These are phyloP conservation scores for Pestalotiopsis fici DNA, from an alignment of 2,329 filamentous ascomycete species.

Conservation along the genomic window DNA sequence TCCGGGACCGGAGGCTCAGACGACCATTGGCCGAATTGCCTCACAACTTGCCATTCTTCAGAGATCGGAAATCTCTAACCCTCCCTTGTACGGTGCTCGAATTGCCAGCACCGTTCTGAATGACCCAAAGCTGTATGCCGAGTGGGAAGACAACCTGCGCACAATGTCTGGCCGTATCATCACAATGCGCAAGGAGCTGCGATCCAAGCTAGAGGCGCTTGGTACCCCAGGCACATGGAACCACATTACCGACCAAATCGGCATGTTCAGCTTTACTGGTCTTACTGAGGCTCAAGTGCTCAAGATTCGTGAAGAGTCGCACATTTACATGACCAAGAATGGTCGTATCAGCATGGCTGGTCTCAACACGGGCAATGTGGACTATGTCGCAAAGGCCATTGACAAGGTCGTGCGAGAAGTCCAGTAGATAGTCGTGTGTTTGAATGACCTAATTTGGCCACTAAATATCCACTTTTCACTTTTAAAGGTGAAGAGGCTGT, in stretches of 20 bases:
- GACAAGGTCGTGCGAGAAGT: slow-evolving; percentile 75
- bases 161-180: slow-evolving; percentile 97
- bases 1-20: slow-evolving; percentile 66
- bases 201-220: slow-evolving; percentile 78
- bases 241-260: slow-evolving; percentile 97
- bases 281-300: slow-evolving; percentile 73
- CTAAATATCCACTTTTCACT: not conserved
- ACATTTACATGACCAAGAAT: slow-evolving; percentile 96
- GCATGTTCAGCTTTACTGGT: slow-evolving; percentile 97
- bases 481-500: not conserved
- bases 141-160: slow-evolving; percentile 90
- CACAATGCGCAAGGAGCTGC: slow-evolving; percentile 80
- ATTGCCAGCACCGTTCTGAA: slow-evolving; percentile 87
- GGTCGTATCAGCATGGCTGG: slow-evolving; percentile 98
- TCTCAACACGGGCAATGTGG: slow-evolving; percentile 88
- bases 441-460: not conserved
- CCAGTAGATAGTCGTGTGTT: slow-evolving; percentile 9
- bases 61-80: slow-evolving; percentile 96
- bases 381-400: slow-evolving; percentile 89
- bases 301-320: slow-evolving; percentile 68
- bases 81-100: slow-evolving; percentile 88
- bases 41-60: slow-evolving; percentile 93
- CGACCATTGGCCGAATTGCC: slow-evolving; percentile 66
- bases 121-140: slow-evolving; percentile 74
- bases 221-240: slow-evolving; percentile 91